Evolutionary conservation across 768 basidiomycete species (phyloP), one percentile per base, ranked within the genome.

Genomic region (Psilocybe azurescens): DNA sequence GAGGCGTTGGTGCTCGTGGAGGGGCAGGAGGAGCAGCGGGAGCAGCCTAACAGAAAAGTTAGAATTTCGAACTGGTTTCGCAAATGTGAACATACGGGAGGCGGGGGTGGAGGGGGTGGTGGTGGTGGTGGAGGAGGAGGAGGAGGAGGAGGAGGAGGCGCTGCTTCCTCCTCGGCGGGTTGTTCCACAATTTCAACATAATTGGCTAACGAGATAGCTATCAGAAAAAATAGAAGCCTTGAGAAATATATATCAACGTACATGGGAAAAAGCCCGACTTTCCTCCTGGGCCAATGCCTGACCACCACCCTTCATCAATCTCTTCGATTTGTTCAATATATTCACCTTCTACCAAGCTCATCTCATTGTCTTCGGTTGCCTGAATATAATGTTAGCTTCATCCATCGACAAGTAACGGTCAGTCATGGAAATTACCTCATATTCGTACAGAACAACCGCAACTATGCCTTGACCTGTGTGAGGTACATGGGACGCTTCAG

Each of bases 231-330:
- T 18, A n/a, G 4, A 13, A 44, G 24, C n/a, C 39, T 20, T 5
- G 16, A 20, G 57, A 51, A 41, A 16, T 41, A 46, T 58, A 55
- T 13, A n/a, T 57, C 56, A 6, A 70, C 83, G 24, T 66, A 93
- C 91, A 84, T 61, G 95, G 95, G 87, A 97, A 97, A 33, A 96
- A 74, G 7, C 95, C 96, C 5, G 75, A 79, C 78, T 90, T 89
- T 5, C 94, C 94, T 24, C 80, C 83, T 46, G 81, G 76, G 32
- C 88, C 89, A 53, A 87, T 79, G 20, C 94, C 96, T 60, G 80
- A 84, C 96, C 95, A 97, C 96, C 96, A 99, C 5, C 93, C 92
- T 67, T 93, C 91, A 66, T 90, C 93, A 14, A 93, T 75, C 74
- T 93, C 88, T 74, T 95, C 92, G 51, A 97, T 87, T 65, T 91